Evolutionary conservation across 83 land plant genomes (phyloP), one percentile per base, ranked within the genome.

Genomic region (Thuja plicata): DNA sequence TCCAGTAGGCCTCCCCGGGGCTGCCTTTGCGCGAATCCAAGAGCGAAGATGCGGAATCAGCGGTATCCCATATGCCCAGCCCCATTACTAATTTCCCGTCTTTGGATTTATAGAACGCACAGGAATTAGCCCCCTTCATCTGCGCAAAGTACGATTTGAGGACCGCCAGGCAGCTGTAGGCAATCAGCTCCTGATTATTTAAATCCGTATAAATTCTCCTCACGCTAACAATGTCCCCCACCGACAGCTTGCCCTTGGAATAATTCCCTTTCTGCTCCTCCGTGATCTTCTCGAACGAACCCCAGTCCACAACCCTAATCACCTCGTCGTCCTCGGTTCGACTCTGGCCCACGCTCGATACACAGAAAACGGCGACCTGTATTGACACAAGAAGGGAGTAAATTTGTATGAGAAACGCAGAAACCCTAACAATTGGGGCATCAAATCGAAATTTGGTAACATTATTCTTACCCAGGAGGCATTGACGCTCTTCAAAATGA

Each of bases 1-100:
- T 62, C 87, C 87, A 86, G 15, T 86, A 62, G 0, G 76, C 48
- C n/a, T 86, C 87, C 8, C 34, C 76, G 34, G 76, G 87, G 74
- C 74, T 60, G 27, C 87, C 87, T 40, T 27, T 35, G 27, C 48
- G n/a, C 13, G 48, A 62, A 12, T 86, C 87, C 32, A 86, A 38
- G 48, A 38, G 45, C 11, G 76, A 76, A 0, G 76, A 86, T 32
- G 87, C 76, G 16, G 16, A 60, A 0, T 38, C 74, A 16, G 46
- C 74, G 17, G 9, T 37, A 19, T 86, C 87, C 87, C 87, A 86
- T 41, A 60, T 57, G 48, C 0, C 7, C 40, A 86, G 11, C n/a
- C 87, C 87, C 13, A 86, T 1, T 24, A 86, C 7, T 16, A 86
- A 4, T 16, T 9, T 57, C n/a, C 32, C 45, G 30, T 57, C 74